These are phyloP conservation scores for Rickenella mellea DNA, from an alignment of 768 basidiomycete genomes.

Conservation along the genomic window DNA sequence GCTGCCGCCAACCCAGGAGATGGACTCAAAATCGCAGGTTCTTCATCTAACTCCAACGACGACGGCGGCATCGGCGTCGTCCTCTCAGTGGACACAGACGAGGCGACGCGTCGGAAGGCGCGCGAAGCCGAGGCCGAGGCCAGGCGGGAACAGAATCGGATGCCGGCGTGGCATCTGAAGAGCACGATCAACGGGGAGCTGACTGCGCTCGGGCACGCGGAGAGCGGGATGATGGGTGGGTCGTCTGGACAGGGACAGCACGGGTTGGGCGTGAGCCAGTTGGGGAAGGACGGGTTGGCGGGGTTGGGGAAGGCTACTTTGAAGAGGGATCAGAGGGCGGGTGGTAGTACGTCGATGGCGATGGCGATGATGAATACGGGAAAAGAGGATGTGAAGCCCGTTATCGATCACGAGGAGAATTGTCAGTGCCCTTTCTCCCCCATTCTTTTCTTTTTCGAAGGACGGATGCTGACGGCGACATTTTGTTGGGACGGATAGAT, in stretches of 20 bases:
- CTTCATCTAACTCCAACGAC: constrained; percentile 44
- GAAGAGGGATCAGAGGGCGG: no score
- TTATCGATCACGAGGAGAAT: constrained; percentile 48
- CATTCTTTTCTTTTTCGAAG: neutral
- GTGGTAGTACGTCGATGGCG: no score
- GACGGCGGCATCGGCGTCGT: constrained; percentile 68
- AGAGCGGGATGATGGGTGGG: no score
- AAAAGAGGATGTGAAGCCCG: constrained; percentile 34
- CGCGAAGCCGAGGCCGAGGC: constrained; percentile 74
- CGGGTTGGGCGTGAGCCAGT: no score
- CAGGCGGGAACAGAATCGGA: constrained; percentile 81
- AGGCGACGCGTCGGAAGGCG: constrained; percentile 61
- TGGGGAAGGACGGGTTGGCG: no score
- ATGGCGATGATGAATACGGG: constrained; percentile 14
- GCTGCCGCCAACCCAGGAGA: constrained; percentile 20
- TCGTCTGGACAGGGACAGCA: no score
- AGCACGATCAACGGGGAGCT: constrained; percentile 92
- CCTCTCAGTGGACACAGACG: constrained; percentile 84
- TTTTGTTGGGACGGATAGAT: no score
- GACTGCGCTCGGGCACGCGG: constrained; percentile 66
- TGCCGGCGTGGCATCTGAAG: constrained; percentile 93
- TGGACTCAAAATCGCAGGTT: constrained; percentile 65
- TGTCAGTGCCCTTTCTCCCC: constrained; percentile 35
- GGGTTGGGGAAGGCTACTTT: no score
- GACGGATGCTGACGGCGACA: neutral